Conservation (phyloP, 441 rosid species). For the Omphalea diandra region DNA sequence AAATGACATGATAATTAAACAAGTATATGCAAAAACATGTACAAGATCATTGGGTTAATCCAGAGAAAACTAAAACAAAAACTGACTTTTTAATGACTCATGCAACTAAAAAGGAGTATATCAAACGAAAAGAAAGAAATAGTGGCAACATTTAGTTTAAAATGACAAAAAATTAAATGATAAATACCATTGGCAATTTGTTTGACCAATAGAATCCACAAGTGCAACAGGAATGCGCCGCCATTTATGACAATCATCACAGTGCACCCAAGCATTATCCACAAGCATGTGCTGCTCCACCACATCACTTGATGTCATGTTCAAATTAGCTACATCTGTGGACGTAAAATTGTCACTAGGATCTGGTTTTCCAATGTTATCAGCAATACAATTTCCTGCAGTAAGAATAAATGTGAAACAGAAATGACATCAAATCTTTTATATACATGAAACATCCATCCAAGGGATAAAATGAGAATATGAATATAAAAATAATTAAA, state of each 20-base stretch:
- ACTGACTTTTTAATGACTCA: not conserved
- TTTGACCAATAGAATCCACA: slow-evolving; percentile 61
- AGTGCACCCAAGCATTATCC: slow-evolving; percentile 87
- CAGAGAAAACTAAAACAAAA: not conserved
- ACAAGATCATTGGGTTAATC: not conserved
- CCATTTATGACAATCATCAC: slow-evolving; percentile 96
- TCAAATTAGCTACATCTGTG: slow-evolving; percentile 36
- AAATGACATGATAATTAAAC: not conserved
- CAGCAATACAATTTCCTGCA: slow-evolving; percentile 41
- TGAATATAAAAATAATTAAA: slow-evolving; percentile 2
- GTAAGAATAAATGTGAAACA: slow-evolving; percentile 27
- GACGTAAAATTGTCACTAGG: slow-evolving; percentile 31
- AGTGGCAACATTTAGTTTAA: too few relatives aligned
- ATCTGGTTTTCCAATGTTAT: slow-evolving; percentile 32
- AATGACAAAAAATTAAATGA: slow-evolving; percentile 14
- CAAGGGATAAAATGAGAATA: slow-evolving; percentile 4
- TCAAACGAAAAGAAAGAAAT: not conserved
- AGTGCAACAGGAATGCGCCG: slow-evolving; percentile 79
- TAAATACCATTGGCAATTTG: slow-evolving; percentile 73
- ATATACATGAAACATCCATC: slow-evolving; percentile 5
- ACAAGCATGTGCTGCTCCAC: slow-evolving; percentile 41
- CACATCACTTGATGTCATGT: slow-evolving; percentile 33
- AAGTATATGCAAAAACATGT: not conserved
- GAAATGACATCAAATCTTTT: slow-evolving; percentile 9
- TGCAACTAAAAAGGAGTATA: not conserved